Conservation (phyloP, 257 asterid species). For the Thymus quinquecostatus region DNA sequence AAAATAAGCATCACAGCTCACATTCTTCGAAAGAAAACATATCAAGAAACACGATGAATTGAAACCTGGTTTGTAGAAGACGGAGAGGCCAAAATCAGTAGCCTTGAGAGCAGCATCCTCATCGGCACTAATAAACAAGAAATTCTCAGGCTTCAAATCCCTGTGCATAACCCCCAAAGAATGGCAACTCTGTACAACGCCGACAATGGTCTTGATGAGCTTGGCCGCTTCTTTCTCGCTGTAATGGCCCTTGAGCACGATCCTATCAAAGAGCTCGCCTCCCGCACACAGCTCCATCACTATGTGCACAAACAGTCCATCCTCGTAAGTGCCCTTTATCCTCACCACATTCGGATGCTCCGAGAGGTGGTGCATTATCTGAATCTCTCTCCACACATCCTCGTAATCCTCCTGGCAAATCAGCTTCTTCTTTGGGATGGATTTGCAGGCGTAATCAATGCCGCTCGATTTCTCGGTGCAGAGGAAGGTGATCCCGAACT, state of each 20-base stretch:
- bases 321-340: conserved; percentile 80
- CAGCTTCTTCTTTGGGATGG: conserved; percentile 68
- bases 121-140: conserved; percentile 67
- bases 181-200: conserved; percentile 84
- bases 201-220: conserved; percentile 73
- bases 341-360: conserved; percentile 83
- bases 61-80: conserved; percentile 85
- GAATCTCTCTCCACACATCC: conserved; percentile 79
- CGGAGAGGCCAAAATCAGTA: conserved; percentile 92
- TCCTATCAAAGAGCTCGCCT: conserved; percentile 89
- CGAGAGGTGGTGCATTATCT: conserved; percentile 74
- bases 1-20: neutral
- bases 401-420: conserved; percentile 63
- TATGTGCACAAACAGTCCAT: conserved; percentile 64
- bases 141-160: conserved; percentile 92
- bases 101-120: conserved; percentile 90
- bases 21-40: too few relatives aligned
- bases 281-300: conserved; percentile 92
- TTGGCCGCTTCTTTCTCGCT: conserved; percentile 84
- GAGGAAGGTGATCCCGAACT: conserved; percentile 62
- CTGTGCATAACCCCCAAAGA: conserved; percentile 92
- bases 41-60: too few relatives aligned
- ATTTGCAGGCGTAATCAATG: conserved; percentile 60
- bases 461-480: conserved; percentile 62
- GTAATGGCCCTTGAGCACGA: conserved; percentile 79